phyloP scores from a whole-genome alignment of 495 filamentous ascomycete genomes.

The Aspergillus diversus region DNA sequence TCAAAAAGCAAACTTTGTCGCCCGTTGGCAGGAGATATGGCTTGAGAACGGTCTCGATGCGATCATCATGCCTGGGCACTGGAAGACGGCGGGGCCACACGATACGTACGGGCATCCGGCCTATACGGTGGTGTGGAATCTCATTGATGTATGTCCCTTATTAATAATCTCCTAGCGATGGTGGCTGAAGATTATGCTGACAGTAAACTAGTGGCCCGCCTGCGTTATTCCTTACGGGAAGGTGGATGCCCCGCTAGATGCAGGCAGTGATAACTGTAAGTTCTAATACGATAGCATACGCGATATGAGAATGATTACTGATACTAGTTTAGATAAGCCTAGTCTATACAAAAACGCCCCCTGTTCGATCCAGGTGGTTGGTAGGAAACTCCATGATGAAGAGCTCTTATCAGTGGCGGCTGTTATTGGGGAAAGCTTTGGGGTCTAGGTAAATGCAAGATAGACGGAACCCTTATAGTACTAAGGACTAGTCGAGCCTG shows the following conservation, averaged over 20 bases:
- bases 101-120: constrained; percentile 53
- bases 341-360: neutral
- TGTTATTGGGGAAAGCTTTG: neutral
- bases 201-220: neutral
- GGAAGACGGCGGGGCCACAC: constrained; percentile 51
- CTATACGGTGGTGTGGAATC: constrained; percentile 53
- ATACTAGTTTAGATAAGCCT: neutral
- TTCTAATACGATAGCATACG: neutral
- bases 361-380: neutral
- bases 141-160: constrained; percentile 51
- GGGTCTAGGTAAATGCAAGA: too few species aligned
- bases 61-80: constrained; percentile 47
- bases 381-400: constrained; percentile 3
- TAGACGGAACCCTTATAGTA: too few species aligned
- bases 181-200: neutral
- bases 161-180: neutral
- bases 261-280: neutral
- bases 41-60: constrained; percentile 43
- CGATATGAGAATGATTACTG: neutral
- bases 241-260: neutral
- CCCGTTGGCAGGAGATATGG: constrained; percentile 27
- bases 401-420: neutral
- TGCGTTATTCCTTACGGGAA: neutral
- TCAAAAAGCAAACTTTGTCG: constrained; percentile 6
- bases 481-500: too few species aligned